These are phyloP conservation scores for Ceratobasidium papillatum DNA, from an alignment of 1,284 basidiomycete species.

Conservation along the genomic window DNA sequence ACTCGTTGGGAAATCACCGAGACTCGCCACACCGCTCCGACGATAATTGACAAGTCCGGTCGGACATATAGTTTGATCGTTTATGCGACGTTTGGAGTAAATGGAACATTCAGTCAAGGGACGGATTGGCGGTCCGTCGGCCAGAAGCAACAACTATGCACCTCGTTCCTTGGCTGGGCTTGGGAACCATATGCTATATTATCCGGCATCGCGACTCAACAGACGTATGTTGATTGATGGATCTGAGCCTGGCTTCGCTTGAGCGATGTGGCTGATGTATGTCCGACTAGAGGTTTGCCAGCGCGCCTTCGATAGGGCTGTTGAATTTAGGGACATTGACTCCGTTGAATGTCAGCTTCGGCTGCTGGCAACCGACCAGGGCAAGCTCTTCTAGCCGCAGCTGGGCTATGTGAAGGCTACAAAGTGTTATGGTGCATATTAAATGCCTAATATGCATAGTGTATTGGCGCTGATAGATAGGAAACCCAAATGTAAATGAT, in stretches of 20 bases:
- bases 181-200: not conserved
- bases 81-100: not conserved
- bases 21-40: not conserved
- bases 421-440: not conserved
- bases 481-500: not conserved
- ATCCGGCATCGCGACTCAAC: not conserved
- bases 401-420: not conserved
- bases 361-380: not conserved
- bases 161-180: not conserved
- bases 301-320: not conserved
- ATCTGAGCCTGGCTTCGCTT: slow-evolving; percentile 4
- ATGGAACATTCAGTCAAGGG: not conserved
- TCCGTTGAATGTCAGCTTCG: not conserved
- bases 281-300: not conserved
- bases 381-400: not conserved
- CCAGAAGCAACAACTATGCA: not conserved
- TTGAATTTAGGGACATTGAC: not conserved
- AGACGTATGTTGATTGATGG: not conserved
- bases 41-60: not conserved
- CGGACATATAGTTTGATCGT: not conserved
- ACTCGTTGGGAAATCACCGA: no score
- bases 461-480: not conserved
- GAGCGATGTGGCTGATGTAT: slow-evolving; percentile 5
- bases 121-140: not conserved
- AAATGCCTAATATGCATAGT: not conserved